phyloP scores from a whole-genome alignment of 169 alveolate genomes.

The Perkinsus chesapeaki region DNA sequence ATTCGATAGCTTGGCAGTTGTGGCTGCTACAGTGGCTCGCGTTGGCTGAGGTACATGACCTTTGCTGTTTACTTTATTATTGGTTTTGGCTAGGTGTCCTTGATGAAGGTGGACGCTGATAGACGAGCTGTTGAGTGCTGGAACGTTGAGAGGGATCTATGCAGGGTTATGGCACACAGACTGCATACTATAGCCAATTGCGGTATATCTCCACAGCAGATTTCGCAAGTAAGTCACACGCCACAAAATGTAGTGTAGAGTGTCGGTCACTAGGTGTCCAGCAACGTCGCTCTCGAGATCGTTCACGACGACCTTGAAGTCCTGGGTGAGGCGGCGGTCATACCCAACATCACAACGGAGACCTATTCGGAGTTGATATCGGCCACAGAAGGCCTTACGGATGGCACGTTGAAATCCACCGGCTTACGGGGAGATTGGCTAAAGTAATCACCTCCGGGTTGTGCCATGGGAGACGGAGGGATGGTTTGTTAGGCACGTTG shows the following conservation, averaged over 20 bases:
- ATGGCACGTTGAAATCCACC: background rate
- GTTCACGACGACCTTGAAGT: background rate
- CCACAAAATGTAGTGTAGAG: background rate
- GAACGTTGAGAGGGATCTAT: background rate
- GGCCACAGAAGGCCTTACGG: background rate
- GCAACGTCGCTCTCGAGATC: background rate
- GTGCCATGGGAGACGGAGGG: background rate
- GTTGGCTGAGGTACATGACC: background rate
- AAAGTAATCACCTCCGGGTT: background rate
- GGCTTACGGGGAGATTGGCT: background rate
- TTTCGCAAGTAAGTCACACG: background rate
- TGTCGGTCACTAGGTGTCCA: background rate
- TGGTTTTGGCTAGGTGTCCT: background rate
- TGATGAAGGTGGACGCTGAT: background rate
- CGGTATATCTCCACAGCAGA: background rate
- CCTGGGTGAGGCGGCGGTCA: background rate
- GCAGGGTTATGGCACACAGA: background rate
- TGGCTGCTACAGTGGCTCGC: background rate
- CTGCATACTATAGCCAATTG: background rate
- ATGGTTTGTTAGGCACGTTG: background rate
- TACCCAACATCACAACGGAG: background rate
- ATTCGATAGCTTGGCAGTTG: background rate
- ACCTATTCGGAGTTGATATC: background rate
- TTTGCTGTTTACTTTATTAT: too few relatives aligned
- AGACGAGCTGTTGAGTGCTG: background rate